Percentiles rank a stretch among this genome's conserved stretches.
phyloP scores from a whole-genome alignment of 2,329 filamentous ascomycete species.

The Cladosporium sp. region DNA sequence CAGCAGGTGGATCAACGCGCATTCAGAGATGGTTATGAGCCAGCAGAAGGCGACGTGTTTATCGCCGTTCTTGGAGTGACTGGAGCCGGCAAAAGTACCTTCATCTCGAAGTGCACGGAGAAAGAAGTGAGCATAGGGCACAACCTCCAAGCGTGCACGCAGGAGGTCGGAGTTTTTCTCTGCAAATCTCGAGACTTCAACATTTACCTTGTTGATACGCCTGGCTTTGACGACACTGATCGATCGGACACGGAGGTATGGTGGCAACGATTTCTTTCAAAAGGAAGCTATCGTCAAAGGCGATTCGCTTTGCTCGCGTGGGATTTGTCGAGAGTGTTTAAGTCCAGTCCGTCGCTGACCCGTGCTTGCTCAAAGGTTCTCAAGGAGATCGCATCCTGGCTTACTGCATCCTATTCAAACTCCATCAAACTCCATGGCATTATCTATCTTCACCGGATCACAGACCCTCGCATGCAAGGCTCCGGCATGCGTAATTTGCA shows the following conservation, averaged over 20 bases:
- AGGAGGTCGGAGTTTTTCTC: neutral
- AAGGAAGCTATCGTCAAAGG: neutral
- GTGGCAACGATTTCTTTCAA: too few relatives aligned
- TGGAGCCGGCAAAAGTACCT: slow-evolving; percentile 36
- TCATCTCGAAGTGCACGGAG: slow-evolving; percentile 24
- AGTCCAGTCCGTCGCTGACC: neutral
- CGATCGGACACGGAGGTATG: slow-evolving; percentile 11
- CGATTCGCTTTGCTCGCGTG: neutral
- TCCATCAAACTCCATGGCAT: slow-evolving; percentile 36
- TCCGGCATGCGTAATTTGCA: slow-evolving; percentile 36
- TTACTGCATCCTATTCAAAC: slow-evolving; percentile 29
- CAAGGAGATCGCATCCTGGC: slow-evolving; percentile 36
- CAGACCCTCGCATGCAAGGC: slow-evolving; percentile 36
- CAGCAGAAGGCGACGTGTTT: slow-evolving; percentile 3
- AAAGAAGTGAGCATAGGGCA: slow-evolving; percentile 26
- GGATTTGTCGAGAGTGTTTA: neutral
- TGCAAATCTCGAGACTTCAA: neutral
- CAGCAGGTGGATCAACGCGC: slow-evolving; percentile 1
- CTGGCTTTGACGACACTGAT: slow-evolving; percentile 43
- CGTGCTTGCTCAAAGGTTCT: slow-evolving; percentile 26
- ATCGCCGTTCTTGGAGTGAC: slow-evolving; percentile 40
- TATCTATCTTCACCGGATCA: slow-evolving; percentile 43
- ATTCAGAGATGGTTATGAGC: slow-evolving; percentile 9
- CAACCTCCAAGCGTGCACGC: slow-evolving; percentile 23
- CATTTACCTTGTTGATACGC: neutral